Percentiles rank a stretch among this genome's conserved stretches.
Conservation (phyloP, 768 basidiomycete genomes). For the Phlebiopsis gigantea region DNA sequence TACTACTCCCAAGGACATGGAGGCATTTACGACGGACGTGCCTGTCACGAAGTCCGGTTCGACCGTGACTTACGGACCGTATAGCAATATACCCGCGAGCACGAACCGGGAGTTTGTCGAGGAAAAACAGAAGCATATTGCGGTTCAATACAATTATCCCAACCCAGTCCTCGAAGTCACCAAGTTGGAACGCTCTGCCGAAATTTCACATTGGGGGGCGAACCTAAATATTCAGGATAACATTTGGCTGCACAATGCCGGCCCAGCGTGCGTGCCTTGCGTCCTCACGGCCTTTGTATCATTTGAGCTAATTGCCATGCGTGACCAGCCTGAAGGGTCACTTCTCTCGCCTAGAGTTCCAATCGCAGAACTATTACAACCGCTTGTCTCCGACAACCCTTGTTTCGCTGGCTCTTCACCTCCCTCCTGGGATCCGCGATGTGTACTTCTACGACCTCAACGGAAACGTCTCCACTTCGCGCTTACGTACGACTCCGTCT, state of each 20-base stretch:
- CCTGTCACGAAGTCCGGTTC: slow-evolving; percentile 69
- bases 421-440: slow-evolving; percentile 78
- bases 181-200: slow-evolving; percentile 68
- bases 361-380: slow-evolving; percentile 67
- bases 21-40: slow-evolving; percentile 54
- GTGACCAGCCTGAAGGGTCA: slow-evolving; percentile 82
- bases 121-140: slow-evolving; percentile 57
- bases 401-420: slow-evolving; percentile 65
- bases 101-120: slow-evolving; percentile 49
- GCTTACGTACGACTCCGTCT: slow-evolving; percentile 65
- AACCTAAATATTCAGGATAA: slow-evolving; percentile 93
- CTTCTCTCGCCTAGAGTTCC: slow-evolving; percentile 89
- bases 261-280: slow-evolving; percentile 65
- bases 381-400: slow-evolving; percentile 66
- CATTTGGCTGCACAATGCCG: slow-evolving; percentile 80
- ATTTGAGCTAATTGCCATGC: not conserved
- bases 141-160: slow-evolving; percentile 79
- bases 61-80: slow-evolving; percentile 87
- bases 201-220: slow-evolving; percentile 96
- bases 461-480: slow-evolving; percentile 96
- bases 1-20: slow-evolving; percentile 58
- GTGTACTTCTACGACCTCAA: slow-evolving; percentile 89
- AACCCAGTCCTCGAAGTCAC: slow-evolving; percentile 74
- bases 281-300: not conserved
- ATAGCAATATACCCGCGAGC: slow-evolving; percentile 66